These are phyloP conservation scores for Aechmea fasciata DNA, from an alignment of 176 grass and related monocot genomes.

Conservation along the genomic window DNA sequence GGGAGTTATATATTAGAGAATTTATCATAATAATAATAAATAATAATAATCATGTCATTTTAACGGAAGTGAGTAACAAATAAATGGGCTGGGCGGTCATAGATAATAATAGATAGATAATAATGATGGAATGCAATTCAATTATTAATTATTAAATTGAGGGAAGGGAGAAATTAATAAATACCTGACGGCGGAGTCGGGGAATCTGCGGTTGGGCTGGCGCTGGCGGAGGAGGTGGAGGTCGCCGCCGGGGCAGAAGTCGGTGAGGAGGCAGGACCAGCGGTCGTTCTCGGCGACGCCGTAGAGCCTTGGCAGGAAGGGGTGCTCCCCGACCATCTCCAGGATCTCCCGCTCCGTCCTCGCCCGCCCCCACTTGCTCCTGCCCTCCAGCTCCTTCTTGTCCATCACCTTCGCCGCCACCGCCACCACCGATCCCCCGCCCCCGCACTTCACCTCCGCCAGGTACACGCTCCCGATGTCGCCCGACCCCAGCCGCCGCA, in stretches of 20 bases:
- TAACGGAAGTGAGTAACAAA: too few relatives aligned
- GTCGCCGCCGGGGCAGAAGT: conserved; percentile 99
- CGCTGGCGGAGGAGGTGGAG: conserved; percentile 94
- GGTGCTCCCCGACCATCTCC: conserved; percentile 70
- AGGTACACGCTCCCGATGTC: conserved; percentile 99
- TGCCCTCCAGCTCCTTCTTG: conserved; percentile 60
- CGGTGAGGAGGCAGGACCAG: conserved; percentile 94
- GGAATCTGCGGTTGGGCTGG: conserved; percentile 63
- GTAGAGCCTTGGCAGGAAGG: conserved; percentile 73
- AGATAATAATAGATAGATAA: too few relatives aligned
- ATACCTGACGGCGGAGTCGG: conserved; percentile 83
- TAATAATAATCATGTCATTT: too few relatives aligned
- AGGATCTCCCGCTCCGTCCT: conserved; percentile 92
- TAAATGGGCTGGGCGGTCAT: too few relatives aligned
- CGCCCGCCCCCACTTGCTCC: conserved; percentile 78
- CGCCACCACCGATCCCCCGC: conserved; percentile 14
- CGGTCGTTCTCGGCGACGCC: conserved; percentile 67
- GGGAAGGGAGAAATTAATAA: too few relatives aligned
- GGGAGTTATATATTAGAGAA: too few relatives aligned
- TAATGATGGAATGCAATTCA: too few relatives aligned
- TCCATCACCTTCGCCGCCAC: conserved; percentile 98
- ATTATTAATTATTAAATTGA: too few relatives aligned
- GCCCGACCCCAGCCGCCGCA: conserved; percentile 59
- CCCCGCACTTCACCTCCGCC: conserved; percentile 44
- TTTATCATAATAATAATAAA: too few relatives aligned